These are phyloP conservation scores for Apophysomyces ossiformis DNA, from an alignment of 371 early-diverging fungal genomes.

Conservation along the genomic window DNA sequence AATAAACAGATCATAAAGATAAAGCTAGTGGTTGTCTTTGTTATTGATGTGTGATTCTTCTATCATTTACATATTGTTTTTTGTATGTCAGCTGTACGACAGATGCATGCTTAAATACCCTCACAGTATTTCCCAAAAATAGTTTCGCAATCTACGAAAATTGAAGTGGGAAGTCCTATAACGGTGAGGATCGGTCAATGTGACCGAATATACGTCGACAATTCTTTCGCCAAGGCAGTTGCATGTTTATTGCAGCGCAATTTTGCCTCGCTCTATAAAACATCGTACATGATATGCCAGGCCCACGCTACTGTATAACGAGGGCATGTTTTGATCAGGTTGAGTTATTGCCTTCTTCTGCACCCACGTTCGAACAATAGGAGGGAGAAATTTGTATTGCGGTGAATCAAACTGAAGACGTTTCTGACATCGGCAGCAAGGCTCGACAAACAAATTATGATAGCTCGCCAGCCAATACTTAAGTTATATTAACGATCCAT, in stretches of 20 bases:
- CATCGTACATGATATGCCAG: constrained; percentile 46
- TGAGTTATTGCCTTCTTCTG: constrained; percentile 22
- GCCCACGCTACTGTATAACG: constrained; percentile 19
- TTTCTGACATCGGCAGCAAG: constrained; percentile 50
- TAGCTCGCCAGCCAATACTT: constrained; percentile 51
- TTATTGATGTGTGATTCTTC: too few relatives aligned
- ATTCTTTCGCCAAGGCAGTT: constrained; percentile 1
- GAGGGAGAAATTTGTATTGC: constrained; percentile 47
- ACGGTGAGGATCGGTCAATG: too few relatives aligned
- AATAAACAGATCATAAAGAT: too few relatives aligned
- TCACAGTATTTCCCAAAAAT: too few relatives aligned
- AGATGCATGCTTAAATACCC: too few relatives aligned
- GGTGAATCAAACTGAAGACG: constrained; percentile 50
- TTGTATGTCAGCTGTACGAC: too few relatives aligned
- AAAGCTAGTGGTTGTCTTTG: too few relatives aligned
- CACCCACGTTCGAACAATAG: constrained; percentile 51
- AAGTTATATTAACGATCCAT: not conserved
- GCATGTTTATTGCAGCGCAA: constrained; percentile 12
- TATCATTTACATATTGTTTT: too few relatives aligned
- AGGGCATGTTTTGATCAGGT: constrained; percentile 15
- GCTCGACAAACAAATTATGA: constrained; percentile 39
- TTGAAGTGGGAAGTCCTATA: too few relatives aligned
- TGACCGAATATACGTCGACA: too few relatives aligned
- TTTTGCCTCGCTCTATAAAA: constrained; percentile 30
- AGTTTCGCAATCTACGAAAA: too few relatives aligned